Evolutionary conservation across 2,329 filamentous ascomycete species (phyloP).

Genomic region (Diaporthe eres): DNA sequence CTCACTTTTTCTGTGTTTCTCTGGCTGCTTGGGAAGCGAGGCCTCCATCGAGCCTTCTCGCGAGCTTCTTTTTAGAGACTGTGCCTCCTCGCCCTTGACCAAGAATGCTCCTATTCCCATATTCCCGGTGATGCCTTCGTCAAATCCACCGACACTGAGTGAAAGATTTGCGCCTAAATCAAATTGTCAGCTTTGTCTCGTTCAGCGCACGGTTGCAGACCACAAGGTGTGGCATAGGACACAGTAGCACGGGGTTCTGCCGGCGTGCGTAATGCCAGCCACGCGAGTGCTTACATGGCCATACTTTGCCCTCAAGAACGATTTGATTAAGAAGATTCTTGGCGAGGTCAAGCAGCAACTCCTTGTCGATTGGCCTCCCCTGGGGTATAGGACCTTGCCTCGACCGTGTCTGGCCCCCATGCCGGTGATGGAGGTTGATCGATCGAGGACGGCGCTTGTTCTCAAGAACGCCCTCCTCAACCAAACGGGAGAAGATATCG

Average conservation of each 20-base stretch:
- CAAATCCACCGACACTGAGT: slow-evolving; percentile 90
- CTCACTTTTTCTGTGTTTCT: slow-evolving; percentile 63
- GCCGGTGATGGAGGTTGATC: slow-evolving; percentile 86
- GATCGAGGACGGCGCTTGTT: slow-evolving; percentile 89
- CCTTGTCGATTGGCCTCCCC: slow-evolving; percentile 80
- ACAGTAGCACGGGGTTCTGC: background rate
- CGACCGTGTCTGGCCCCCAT: slow-evolving; percentile 80
- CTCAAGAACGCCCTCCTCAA: slow-evolving; percentile 91
- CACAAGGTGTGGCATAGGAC: background rate
- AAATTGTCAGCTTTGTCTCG: background rate
- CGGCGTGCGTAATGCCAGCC: background rate
- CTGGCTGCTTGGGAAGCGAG: slow-evolving; percentile 50
- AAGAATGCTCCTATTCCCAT: slow-evolving; percentile 89
- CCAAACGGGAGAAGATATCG: slow-evolving; percentile 89
- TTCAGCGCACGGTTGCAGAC: background rate
- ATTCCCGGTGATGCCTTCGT: slow-evolving; percentile 87
- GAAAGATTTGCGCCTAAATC: slow-evolving; percentile 77
- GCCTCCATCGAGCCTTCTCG: slow-evolving; percentile 47
- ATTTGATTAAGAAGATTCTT: slow-evolving; percentile 84
- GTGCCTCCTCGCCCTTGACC: slow-evolving; percentile 79
- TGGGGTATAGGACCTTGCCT: slow-evolving; percentile 82
- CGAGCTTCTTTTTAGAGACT: slow-evolving; percentile 60
- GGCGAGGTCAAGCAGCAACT: slow-evolving; percentile 79
- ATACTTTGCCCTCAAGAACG: slow-evolving; percentile 81
- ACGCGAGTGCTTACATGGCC: slow-evolving; percentile 75